phyloP scores from a whole-genome alignment of 371 early-diverging fungal genomes.

The Rhizopus arrhizus region DNA sequence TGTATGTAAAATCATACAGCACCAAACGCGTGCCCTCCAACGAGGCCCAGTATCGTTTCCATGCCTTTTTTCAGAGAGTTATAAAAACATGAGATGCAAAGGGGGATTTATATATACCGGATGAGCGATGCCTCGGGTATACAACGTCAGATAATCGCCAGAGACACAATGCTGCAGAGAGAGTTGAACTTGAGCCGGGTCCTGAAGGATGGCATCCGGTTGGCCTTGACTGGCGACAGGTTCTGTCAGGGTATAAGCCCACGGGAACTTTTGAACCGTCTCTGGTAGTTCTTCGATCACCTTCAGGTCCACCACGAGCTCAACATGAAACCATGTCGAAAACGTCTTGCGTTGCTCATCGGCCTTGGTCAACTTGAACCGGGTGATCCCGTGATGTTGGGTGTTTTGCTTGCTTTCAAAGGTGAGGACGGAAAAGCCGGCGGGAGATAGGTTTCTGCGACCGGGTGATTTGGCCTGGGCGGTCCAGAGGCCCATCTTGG shows the following conservation, averaged over 20 bases:
- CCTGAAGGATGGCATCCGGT: conserved; percentile 1
- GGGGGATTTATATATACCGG: conserved; percentile 15
- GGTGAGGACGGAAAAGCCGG: conserved; percentile 17
- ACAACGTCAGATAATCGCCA: conserved; percentile 28
- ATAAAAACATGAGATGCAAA: conserved; percentile 1
- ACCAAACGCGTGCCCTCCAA: conserved; percentile 17
- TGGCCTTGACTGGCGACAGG: neutral
- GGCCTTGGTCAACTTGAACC: conserved; percentile 19
- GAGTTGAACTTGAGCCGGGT: conserved; percentile 3
- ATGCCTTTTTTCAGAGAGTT: conserved; percentile 8
- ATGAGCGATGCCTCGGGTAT: conserved; percentile 28
- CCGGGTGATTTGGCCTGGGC: neutral
- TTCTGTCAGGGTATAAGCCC: conserved; percentile 15
- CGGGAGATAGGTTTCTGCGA: conserved; percentile 2
- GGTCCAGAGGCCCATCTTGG: conserved; percentile 23
- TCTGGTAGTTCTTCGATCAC: conserved; percentile 22
- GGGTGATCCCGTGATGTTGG: conserved; percentile 21
- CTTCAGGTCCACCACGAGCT: conserved; percentile 26
- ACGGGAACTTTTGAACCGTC: conserved; percentile 21
- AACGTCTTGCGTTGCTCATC: conserved; percentile 5
- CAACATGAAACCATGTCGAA: conserved; percentile 16
- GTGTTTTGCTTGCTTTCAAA: conserved; percentile 25
- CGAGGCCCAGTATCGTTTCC: conserved; percentile 29
- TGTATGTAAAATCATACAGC: conserved; percentile 27
- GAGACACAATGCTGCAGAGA: conserved; percentile 21